Conservation (phyloP, 225 moss, liverwort and hornwort genomes). For the Thuidium tamariscinum region DNA sequence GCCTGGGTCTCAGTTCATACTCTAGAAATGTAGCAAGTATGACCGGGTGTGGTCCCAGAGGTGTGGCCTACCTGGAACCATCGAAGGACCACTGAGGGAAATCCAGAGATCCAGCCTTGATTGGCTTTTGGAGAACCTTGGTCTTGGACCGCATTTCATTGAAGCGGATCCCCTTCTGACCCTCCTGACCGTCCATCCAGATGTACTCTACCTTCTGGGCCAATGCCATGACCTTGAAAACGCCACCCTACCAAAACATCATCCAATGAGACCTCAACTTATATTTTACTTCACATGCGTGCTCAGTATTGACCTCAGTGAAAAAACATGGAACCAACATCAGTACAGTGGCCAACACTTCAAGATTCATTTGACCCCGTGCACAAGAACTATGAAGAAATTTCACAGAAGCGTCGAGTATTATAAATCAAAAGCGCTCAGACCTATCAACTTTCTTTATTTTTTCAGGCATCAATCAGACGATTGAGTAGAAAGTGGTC, state of each 20-base stretch:
- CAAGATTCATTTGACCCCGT: neutral
- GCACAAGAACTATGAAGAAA: neutral
- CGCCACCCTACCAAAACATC: conserved; percentile 16
- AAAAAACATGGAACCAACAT: neutral
- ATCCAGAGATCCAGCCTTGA: conserved; percentile 51
- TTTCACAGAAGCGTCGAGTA: neutral
- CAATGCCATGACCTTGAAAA: conserved; percentile 30
- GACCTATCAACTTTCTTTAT: conserved; percentile 16
- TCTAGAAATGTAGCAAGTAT: neutral
- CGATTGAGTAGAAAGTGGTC: neutral
- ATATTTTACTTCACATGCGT: neutral
- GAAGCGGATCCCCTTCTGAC: conserved; percentile 80
- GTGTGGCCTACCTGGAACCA: conserved; percentile 52
- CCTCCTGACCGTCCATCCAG: conserved; percentile 95
- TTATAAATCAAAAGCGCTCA: neutral
- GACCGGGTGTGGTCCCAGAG: neutral
- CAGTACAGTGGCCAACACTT: neutral
- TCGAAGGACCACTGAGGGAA: conserved; percentile 96
- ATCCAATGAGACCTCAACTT: neutral
- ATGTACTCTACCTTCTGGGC: conserved; percentile 95
- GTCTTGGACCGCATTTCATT: conserved; percentile 97
- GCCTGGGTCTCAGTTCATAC: neutral
- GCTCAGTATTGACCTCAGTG: neutral
- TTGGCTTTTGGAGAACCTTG: conserved; percentile 58
- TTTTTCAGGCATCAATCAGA: neutral